Percentiles rank a stretch among this genome's conserved stretches.
These are phyloP conservation scores for Megacollybia marginata DNA, from an alignment of 768 basidiomycete species.

Conservation along the genomic window DNA sequence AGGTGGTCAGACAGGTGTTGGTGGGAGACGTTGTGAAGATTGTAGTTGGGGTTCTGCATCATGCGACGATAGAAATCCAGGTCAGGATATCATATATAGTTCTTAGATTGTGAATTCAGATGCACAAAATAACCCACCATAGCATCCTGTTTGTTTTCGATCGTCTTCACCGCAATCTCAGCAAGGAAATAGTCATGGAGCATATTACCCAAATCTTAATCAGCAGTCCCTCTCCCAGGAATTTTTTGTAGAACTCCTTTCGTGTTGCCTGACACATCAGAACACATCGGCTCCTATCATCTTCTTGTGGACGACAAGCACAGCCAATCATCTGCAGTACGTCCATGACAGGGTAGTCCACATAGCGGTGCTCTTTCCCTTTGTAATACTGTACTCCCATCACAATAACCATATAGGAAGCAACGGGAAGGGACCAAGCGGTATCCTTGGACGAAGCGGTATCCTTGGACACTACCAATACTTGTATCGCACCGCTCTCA, in stretches of 20 bases:
- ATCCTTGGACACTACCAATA: constrained; percentile 82
- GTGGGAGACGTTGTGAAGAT: too few relatives aligned
- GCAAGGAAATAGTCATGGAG: constrained; percentile 97
- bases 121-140: constrained; percentile 92
- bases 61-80: too few relatives aligned
- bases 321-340: constrained; percentile 99
- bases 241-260: constrained; percentile 99
- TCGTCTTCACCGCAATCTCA: constrained; percentile 97
- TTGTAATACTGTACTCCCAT: constrained; percentile 99
- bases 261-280: constrained; percentile 97
- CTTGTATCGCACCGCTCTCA: constrained; percentile 90
- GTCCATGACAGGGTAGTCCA: constrained; percentile 98
- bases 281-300: constrained; percentile 87
- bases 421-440: constrained; percentile 91
- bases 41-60: too few relatives aligned
- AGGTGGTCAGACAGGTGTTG: too few relatives aligned
- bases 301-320: constrained; percentile 88
- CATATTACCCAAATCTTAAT: constrained; percentile 87
- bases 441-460: constrained; percentile 87
- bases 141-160: constrained; percentile 98
- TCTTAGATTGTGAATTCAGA: too few relatives aligned
- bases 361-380: constrained; percentile 95
- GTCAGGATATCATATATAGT: too few relatives aligned
- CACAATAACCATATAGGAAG: constrained; percentile 96
- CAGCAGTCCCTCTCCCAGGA: constrained; percentile 93